These are phyloP conservation scores for Tuber microsphaerosporum DNA, from an alignment of 495 filamentous ascomycete species.

Conservation along the genomic window DNA sequence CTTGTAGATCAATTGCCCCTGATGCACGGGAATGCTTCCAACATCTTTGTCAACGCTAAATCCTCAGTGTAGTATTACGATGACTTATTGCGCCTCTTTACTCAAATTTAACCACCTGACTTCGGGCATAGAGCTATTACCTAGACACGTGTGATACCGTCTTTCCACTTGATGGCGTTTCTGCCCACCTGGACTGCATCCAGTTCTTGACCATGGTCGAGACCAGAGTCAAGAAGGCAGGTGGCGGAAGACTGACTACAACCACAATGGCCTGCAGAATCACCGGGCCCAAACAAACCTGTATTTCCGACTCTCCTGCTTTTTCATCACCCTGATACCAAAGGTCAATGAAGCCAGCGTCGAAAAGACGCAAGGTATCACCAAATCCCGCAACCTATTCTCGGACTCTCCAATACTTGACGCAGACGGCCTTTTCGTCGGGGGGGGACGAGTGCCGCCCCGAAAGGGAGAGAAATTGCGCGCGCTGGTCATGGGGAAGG, in stretches of 20 bases:
- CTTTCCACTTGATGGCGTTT: conserved; percentile 31
- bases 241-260: conserved; percentile 27
- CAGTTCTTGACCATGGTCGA: conserved; percentile 30
- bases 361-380: conserved; percentile 37
- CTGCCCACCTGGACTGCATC: conserved; percentile 33
- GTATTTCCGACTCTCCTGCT: conserved; percentile 31
- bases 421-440: conserved; percentile 31
- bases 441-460: conserved; percentile 32
- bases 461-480: conserved; percentile 22
- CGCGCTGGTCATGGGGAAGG: conserved; percentile 20
- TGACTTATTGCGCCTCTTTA: conserved; percentile 35
- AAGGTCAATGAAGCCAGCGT: conserved; percentile 22
- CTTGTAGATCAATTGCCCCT: conserved; percentile 36
- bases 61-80: conserved; percentile 32
- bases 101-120: conserved; percentile 34
- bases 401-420: conserved; percentile 35
- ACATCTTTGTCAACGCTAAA: conserved; percentile 30
- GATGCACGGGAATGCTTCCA: conserved; percentile 32
- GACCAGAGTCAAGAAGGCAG: conserved; percentile 32
- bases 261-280: conserved; percentile 25
- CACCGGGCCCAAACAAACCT: conserved; percentile 27
- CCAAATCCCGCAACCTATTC: conserved; percentile 31
- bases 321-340: conserved; percentile 30
- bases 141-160: conserved; percentile 37
- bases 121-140: conserved; percentile 32